Evolutionary conservation across 2,329 filamentous ascomycete species (phyloP).

Genomic region (Colletotrichum tropicale): DNA sequence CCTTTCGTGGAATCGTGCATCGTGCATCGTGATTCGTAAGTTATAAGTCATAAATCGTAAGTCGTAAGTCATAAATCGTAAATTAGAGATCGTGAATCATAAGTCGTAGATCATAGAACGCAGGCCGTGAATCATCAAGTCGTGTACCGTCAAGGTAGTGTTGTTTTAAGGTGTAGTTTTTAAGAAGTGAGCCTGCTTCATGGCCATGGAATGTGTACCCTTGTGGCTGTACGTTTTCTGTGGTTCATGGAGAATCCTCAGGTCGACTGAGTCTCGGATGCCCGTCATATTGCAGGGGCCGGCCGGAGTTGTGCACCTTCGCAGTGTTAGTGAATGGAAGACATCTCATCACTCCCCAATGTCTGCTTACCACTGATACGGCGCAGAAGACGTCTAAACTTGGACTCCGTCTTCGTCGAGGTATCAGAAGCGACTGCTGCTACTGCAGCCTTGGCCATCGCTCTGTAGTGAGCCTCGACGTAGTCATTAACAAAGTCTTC

Average conservation of each 20-base stretch:
- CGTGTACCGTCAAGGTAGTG: not conserved
- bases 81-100: not conserved
- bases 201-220: not conserved
- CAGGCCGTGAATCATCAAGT: not conserved
- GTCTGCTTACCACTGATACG: not conserved
- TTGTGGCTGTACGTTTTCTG: not conserved
- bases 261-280: not conserved
- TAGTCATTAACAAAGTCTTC: constrained; percentile 7
- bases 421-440: not conserved
- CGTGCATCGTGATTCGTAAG: not conserved
- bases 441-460: not conserved
- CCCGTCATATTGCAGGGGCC: not conserved
- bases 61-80: not conserved
- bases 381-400: not conserved
- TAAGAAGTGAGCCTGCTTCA: not conserved
- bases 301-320: not conserved
- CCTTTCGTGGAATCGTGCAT: not conserved
- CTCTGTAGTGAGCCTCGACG: not conserved
- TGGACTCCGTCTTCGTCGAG: not conserved
- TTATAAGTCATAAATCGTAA: not conserved
- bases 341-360: not conserved
- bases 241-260: not conserved
- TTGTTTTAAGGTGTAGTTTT: not conserved
- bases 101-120: not conserved
- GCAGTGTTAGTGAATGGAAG: not conserved